Evolutionary conservation across 805 yeast species (phyloP), one percentile per base, ranked within the genome.

Genomic region (Debaryomyces prosopidis): DNA sequence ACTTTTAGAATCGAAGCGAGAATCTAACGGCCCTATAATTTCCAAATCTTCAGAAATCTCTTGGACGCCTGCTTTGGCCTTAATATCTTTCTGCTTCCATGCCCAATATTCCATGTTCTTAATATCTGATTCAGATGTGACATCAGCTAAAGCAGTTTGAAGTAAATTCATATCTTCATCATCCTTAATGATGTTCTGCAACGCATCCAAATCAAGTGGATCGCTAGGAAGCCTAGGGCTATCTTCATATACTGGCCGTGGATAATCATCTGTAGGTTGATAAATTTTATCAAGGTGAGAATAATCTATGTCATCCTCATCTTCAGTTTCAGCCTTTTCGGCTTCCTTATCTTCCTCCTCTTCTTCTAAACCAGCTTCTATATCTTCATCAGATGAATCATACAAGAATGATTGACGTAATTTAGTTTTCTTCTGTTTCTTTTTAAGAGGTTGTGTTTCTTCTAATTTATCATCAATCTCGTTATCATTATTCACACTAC

Each of bases 161-260:
- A 87, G 73, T 14, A 85, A 58, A 31, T 58, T 60, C 39, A 82
- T 66, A 62, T 90, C 97, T 60, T 91, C 96, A 1, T 79, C 81
- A 57, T 90, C 96, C 53, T 80, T 81, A 5, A 90, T 65, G 2
- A 81, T 45, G 2, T 62, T 58, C 50, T 84, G 86, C 2, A 88
- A 51, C 15, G 71, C 70, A 4, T 66, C 69, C 17, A 89, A 55
- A 37, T 78, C 81, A 20, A 68, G 54, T 3, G 52, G 44, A 28
- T 55, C 60, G 1, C 55, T 49, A 2, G 58, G 39, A 28, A 65
- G 56, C 4, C 51, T 51, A 3, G 63, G 58, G 32, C 64, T 65
- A 11, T 75, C 74, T 32, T 65, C 76, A 45, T 71, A 81, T 2
- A 85, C 89, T 0, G 89, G 76, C 11, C 59, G 49, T 1, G 92